Evolutionary conservation across 1,139 yeast species (phyloP).

Genomic region (Keqinozyma sinolaborantium): DNA sequence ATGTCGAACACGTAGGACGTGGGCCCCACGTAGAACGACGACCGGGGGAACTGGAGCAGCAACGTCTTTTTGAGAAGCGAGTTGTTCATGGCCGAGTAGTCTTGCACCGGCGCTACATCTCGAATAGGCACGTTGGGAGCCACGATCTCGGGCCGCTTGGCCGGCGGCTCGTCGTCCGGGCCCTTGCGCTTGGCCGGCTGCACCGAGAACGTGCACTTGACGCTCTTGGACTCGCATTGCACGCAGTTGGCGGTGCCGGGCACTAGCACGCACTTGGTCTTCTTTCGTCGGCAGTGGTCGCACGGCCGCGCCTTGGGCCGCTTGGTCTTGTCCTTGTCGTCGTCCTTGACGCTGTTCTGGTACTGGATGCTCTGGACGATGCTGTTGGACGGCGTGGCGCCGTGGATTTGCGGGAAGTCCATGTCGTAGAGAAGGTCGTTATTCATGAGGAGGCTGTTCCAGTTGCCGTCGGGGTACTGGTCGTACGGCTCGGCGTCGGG

Average conservation of each 20-base stretch:
- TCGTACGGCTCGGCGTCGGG: constrained; percentile 2
- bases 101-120: constrained; percentile 53
- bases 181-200: constrained; percentile 31
- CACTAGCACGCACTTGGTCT: constrained; percentile 59
- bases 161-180: constrained; percentile 14
- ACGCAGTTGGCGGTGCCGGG: constrained; percentile 60
- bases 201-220: constrained; percentile 55
- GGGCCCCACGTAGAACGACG: constrained; percentile 74
- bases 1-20: constrained; percentile 65
- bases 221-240: constrained; percentile 64
- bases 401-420: constrained; percentile 15
- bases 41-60: constrained; percentile 65
- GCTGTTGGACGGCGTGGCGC: constrained; percentile 14
- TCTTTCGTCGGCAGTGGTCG: constrained; percentile 66
- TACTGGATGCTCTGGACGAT: constrained; percentile 33
- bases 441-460: background rate
- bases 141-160: constrained; percentile 19
- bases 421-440: constrained; percentile 10
- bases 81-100: constrained; percentile 51
- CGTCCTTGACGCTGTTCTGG: constrained; percentile 24
- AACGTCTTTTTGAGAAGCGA: constrained; percentile 41
- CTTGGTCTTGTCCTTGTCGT: constrained; percentile 3
- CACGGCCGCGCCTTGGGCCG: constrained; percentile 40
- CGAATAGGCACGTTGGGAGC: constrained; percentile 55
- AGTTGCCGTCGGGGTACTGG: constrained; percentile 3